Conservation (phyloP, 805 yeast species). For the Blastobotrys mokoenaii region DNA sequence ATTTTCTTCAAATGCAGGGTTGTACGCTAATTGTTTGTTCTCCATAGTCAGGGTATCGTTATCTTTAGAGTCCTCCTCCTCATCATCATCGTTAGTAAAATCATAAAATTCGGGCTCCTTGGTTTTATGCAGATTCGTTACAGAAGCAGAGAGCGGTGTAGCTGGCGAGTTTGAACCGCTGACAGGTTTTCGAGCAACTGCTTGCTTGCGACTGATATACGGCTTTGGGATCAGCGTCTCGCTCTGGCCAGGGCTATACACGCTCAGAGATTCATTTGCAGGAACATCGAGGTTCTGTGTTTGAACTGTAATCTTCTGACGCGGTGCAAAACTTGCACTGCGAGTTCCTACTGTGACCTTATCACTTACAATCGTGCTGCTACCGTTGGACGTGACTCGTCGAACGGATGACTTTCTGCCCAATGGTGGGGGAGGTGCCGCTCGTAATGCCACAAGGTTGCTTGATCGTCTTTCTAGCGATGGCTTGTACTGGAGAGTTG, state of each 20-base stretch:
- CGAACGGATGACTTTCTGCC: constrained; percentile 13
- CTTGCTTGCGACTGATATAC: constrained; percentile 16
- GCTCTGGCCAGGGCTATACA: constrained; percentile 21
- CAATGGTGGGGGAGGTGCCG: constrained; percentile 35
- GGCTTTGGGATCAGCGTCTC: constrained; percentile 23
- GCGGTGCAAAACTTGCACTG: not conserved
- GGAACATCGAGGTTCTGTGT: constrained; percentile 6
- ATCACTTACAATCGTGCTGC: not conserved
- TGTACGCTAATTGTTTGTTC: not conserved
- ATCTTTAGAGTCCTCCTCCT: constrained; percentile 14
- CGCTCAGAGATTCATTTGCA: constrained; percentile 5
- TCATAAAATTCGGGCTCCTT: not conserved
- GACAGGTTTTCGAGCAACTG: constrained; percentile 20
- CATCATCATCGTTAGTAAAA: not conserved
- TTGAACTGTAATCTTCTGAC: constrained; percentile 4
- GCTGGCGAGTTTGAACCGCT: constrained; percentile 1
- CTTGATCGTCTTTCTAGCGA: constrained; percentile 31
- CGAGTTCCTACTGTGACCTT: not conserved
- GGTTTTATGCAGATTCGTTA: not conserved
- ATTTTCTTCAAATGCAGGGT: constrained; percentile 49
- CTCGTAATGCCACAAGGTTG: constrained; percentile 57
- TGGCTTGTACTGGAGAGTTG: constrained; percentile 9
- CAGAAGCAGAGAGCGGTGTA: constrained; percentile 4
- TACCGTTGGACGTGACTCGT: constrained; percentile 1
- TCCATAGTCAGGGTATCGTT: not conserved